phyloP scores from a whole-genome alignment of 176 grass and related monocot species.

The Phoenix dactylifera region DNA sequence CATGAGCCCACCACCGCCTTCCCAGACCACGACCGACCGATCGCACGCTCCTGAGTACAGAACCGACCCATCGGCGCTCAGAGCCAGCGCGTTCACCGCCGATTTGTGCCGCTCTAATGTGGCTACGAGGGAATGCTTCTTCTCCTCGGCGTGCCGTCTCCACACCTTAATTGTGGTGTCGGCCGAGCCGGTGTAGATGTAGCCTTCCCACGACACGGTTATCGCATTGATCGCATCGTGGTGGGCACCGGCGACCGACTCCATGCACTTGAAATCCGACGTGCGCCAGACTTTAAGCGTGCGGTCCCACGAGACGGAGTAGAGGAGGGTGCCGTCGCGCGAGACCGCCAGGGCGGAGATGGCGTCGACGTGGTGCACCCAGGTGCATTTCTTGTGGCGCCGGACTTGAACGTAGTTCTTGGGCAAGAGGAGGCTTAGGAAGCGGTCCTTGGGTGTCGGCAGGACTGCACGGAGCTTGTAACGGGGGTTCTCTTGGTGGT shows the following conservation, averaged over 20 bases:
- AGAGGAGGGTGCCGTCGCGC: constrained; percentile 39
- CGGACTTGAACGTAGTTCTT: constrained; percentile 48
- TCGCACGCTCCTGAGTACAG: constrained; percentile 70
- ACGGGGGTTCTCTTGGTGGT: background rate
- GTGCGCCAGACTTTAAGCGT: constrained; percentile 64
- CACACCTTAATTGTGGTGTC: constrained; percentile 49
- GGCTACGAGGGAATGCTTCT: constrained; percentile 24
- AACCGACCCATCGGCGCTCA: constrained; percentile 33
- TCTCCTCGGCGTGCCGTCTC: constrained; percentile 14
- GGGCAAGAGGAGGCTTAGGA: constrained; percentile 37
- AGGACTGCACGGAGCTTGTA: constrained; percentile 38
- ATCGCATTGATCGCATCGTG: constrained; percentile 72
- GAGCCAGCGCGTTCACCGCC: constrained; percentile 51
- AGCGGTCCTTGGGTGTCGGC: constrained; percentile 41
- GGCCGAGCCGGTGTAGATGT: constrained; percentile 55
- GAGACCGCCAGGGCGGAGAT: constrained; percentile 52
- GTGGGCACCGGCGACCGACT: constrained; percentile 49
- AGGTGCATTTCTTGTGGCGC: constrained; percentile 45
- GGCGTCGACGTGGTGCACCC: constrained; percentile 75
- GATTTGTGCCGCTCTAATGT: constrained; percentile 41
- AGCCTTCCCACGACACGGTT: constrained; percentile 32
- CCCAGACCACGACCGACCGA: constrained; percentile 54
- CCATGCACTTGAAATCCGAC: constrained; percentile 30
- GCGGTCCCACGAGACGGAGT: constrained; percentile 84
- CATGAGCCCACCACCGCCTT: constrained; percentile 14